These are phyloP conservation scores for Lasiodiplodia hormozganensis DNA, from an alignment of 2,329 filamentous ascomycete genomes.

Conservation along the genomic window DNA sequence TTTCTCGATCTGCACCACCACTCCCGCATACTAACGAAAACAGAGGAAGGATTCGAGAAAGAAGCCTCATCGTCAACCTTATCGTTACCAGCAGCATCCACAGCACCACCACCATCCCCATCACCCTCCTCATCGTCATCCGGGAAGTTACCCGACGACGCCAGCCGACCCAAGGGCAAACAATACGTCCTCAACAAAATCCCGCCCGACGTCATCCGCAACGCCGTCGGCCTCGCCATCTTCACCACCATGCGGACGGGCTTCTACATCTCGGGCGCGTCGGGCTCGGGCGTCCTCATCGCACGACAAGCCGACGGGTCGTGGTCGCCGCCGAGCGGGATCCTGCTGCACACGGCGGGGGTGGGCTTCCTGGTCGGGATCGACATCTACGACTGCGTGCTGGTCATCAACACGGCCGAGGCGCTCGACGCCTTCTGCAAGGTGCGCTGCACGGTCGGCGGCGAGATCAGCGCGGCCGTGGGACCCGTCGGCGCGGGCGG, in stretches of 20 bases:
- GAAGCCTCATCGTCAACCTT: conserved; percentile 52
- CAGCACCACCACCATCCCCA: conserved; percentile 41
- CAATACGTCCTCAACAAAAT: conserved; percentile 80
- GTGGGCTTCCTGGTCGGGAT: conserved; percentile 90
- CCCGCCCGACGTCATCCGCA: conserved; percentile 77
- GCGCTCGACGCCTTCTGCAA: conserved; percentile 85
- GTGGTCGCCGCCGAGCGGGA: conserved; percentile 90
- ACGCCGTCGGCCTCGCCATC: conserved; percentile 88
- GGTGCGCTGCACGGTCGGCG: conserved; percentile 78
- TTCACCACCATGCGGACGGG: conserved; percentile 97
- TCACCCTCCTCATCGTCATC: conserved; percentile 10
- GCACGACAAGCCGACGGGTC: conserved; percentile 83
- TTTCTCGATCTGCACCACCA: not conserved
- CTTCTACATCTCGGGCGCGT: conserved; percentile 88
- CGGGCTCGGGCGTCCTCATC: conserved; percentile 86
- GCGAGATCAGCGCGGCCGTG: conserved; percentile 76
- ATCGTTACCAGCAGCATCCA: conserved; percentile 43
- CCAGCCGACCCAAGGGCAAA: conserved; percentile 61
- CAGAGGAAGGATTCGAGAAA: conserved; percentile 72
- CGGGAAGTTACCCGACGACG: conserved; percentile 34
- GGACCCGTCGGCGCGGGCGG: conserved; percentile 82
- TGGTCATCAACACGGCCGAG: conserved; percentile 87
- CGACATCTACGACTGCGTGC: conserved; percentile 94
- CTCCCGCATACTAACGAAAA: conserved; percentile 29
- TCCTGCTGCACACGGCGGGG: conserved; percentile 87